Evolutionary conservation across 495 filamentous ascomycete genomes (phyloP), one percentile per base, ranked within the genome.

Genomic region (Penicillium turbatum): DNA sequence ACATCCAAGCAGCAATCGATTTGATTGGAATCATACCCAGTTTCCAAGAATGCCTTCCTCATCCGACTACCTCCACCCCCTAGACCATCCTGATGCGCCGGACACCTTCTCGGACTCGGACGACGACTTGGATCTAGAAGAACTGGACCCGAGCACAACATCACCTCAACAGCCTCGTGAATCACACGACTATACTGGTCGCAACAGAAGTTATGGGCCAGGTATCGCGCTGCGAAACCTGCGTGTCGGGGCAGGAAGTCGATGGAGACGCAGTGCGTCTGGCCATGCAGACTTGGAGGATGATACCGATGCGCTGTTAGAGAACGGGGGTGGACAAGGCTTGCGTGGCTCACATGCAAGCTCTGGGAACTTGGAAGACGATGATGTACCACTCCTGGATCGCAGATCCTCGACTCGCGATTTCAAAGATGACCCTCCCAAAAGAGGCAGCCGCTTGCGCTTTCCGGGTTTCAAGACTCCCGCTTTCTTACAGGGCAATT

Each of bases 211-310:
- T 55, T 71, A 72, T 67, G 72, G 76, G 30, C 77, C 84, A 35
- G 75, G 80, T 26, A 91, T 90, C 59, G 85, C 87, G 15, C 64
- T 91, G 53, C 80, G 85, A 31, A 88, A 82, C 60, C 70, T 91
- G 62, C 85, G 86, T 51, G 82, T 84, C 64, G 82, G 85, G 55
- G 67, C 80, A 66, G 67, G 84, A 74, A 77, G 81, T 78, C 73
- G 82, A 76, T 75, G 83, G 85, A 66, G 60, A 59, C 65, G 69
- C 40, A 70, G 58, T 69, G 68, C 60, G 68, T 79, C 75, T 58
- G 76, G 78, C 10, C 56, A 58, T 5, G 59, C 59, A 47, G 72
- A 72, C 16, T 68, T 65, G n/a, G 77, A 76, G 30, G 79, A 85
- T 27, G 84, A 86, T 53, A 69, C 77, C 45, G 68, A 78, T 37